Percentiles rank a stretch among this genome's conserved stretches.
Conservation (phyloP, 352 stramenopile genomes). For the Phytophthora syringae region DNA sequence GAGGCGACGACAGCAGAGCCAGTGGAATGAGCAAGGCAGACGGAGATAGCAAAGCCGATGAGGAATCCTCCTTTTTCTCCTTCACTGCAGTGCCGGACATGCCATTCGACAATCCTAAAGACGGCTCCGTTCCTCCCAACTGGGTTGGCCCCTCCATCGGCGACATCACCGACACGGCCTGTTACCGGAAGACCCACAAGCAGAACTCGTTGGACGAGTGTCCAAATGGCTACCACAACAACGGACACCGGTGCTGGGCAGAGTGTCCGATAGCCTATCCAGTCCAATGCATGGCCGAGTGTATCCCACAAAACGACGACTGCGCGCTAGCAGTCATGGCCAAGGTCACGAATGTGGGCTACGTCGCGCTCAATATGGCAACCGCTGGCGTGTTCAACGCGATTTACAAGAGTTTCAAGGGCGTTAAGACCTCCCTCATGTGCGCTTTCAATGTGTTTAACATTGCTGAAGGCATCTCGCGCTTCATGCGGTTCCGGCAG, state of each 20-base stretch:
- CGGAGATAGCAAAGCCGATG: not conserved
- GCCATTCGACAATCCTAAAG: slow-evolving; percentile 10
- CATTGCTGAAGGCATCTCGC: slow-evolving; percentile 51
- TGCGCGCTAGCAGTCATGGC: slow-evolving; percentile 56
- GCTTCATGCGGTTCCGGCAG: slow-evolving; percentile 49
- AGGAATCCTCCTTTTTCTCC: slow-evolving; percentile 29
- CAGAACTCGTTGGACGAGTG: slow-evolving; percentile 35
- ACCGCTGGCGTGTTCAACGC: slow-evolving; percentile 58
- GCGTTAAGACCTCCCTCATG: slow-evolving; percentile 46
- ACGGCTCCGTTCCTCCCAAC: slow-evolving; percentile 31
- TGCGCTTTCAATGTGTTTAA: slow-evolving; percentile 62
- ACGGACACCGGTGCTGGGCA: slow-evolving; percentile 61
- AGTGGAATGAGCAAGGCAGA: not conserved
- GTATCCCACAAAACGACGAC: slow-evolving; percentile 72
- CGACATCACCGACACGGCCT: slow-evolving; percentile 42
- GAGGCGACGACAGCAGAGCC: not conserved
- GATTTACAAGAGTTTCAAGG: slow-evolving; percentile 50
- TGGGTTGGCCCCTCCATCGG: slow-evolving; percentile 39
- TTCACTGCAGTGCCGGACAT: slow-evolving; percentile 25
- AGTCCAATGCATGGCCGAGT: slow-evolving; percentile 73
- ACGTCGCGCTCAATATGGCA: slow-evolving; percentile 57
- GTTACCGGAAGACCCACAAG: slow-evolving; percentile 61
- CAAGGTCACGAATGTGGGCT: slow-evolving; percentile 58
- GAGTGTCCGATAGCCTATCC: slow-evolving; percentile 79
- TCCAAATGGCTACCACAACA: slow-evolving; percentile 49